Evolutionary conservation across 345 rosid genomes (phyloP), one percentile per base, ranked within the genome.

Genomic region (Draba incana): DNA sequence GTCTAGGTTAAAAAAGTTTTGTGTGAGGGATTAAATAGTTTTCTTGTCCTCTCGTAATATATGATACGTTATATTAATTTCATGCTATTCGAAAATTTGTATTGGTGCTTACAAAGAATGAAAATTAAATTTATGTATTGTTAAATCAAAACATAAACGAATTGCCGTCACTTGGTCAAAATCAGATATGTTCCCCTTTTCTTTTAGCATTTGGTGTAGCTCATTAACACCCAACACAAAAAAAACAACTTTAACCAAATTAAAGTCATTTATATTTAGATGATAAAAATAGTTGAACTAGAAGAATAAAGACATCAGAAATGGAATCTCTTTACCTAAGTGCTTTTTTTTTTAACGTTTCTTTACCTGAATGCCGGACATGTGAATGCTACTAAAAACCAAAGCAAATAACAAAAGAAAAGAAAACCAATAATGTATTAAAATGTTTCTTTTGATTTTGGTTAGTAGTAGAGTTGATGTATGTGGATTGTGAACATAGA

Each of bases 261-360:
- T 23, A 31, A 56, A 50, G 28, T 33, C 24, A 4, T 68, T 38
- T 31, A 14, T 42, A 49, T 55, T 68, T 45, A 1, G 8, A 57
- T 15, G 14, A 31, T 30, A 35, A 57, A 57, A 37, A 23, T 38
- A 46, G 7, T 35, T 33, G 38, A 56, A 24, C 37, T 31, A 46
- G 15, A 33, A 45, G 64, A 35, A 46, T 46, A 57, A 68, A 47
- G 72, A 57, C 64, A 68, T 10, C 12, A 3, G 9, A 68, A 47
- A 47, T 57, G 72, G 72, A 57, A 68, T 68, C 48, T 58, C 65
- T 57, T 68, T 68, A 14, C 57, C 5, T 25, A 8, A 38, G 24
- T 47, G 23, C 41, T 68, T 56, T 13, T 49, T 39, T 6, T 6
- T 3, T 30, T 30, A 63, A 53, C 51, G 61, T 27, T 24, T 65